phyloP scores from a whole-genome alignment of 2,329 filamentous ascomycete species.

The Talaromyces amestolkiae region DNA sequence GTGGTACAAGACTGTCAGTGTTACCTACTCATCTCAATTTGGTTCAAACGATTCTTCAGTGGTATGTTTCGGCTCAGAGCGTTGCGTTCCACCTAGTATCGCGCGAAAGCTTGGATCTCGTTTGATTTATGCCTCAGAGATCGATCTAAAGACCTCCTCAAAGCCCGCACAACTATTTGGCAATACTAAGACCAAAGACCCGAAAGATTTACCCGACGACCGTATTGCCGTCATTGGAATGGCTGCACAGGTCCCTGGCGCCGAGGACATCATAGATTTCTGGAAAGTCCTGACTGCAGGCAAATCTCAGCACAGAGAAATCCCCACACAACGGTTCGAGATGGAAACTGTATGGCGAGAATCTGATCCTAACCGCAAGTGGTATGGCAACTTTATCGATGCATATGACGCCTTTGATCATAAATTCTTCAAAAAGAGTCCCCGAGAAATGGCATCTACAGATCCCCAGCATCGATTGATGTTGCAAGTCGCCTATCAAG shows the following conservation, averaged over 20 bases:
- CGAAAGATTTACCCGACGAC: neutral
- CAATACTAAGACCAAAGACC: neutral
- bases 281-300: neutral
- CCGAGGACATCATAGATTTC: neutral
- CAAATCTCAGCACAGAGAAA: neutral
- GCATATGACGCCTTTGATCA: conserved; percentile 26
- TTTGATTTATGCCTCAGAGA: neutral
- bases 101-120: neutral
- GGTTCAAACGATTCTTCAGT: neutral
- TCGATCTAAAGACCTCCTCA: neutral
- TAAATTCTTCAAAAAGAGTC: conserved; percentile 28
- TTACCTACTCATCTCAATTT: neutral
- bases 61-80: neutral
- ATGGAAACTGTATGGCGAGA: neutral
- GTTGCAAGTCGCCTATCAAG: conserved; percentile 30
- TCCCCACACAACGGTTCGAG: neutral
- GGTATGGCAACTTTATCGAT: neutral
- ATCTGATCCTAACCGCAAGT: neutral
- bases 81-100: neutral
- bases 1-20: neutral
- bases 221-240: neutral
- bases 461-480: conserved; percentile 31
- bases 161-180: neutral
- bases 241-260: neutral
- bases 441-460: conserved; percentile 26